These are phyloP conservation scores for Globisporangium heterothallicum DNA, from an alignment of 352 stramenopile genomes.

Conservation along the genomic window DNA sequence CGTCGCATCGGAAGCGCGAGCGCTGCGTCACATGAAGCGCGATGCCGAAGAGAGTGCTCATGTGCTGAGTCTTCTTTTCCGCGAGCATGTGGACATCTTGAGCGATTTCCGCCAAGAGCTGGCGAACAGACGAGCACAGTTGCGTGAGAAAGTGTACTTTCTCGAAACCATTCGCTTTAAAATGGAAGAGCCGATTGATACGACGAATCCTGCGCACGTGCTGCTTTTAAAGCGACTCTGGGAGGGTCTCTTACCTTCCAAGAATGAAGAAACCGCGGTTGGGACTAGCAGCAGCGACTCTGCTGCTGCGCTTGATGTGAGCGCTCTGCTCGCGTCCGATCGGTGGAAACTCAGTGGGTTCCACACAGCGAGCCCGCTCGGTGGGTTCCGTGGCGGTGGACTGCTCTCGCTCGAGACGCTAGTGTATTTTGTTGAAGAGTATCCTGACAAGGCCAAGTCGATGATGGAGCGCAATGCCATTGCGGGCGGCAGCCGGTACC, in stretches of 20 bases:
- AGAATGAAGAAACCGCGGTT: constrained; percentile 19
- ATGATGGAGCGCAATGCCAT: constrained; percentile 78
- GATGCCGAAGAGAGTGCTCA: constrained; percentile 65
- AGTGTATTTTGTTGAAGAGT: constrained; percentile 73
- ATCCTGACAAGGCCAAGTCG: constrained; percentile 60
- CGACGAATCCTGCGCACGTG: constrained; percentile 42
- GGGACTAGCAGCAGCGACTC: constrained; percentile 16
- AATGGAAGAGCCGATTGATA: constrained; percentile 63
- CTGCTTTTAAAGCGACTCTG: constrained; percentile 65
- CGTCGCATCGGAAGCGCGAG: constrained; percentile 28
- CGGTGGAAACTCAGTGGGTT: constrained; percentile 73
- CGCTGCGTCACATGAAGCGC: constrained; percentile 46
- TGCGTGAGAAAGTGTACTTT: constrained; percentile 59
- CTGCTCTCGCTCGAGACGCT: constrained; percentile 70
- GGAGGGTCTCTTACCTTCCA: constrained; percentile 38
- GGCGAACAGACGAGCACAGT: constrained; percentile 24
- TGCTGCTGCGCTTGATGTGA: constrained; percentile 30
- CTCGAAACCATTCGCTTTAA: constrained; percentile 70
- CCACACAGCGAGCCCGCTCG: constrained; percentile 73
- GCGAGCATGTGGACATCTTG: constrained; percentile 48
- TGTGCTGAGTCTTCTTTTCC: constrained; percentile 58
- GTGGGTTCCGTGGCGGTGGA: constrained; percentile 70
- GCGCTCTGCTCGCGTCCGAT: constrained; percentile 45
- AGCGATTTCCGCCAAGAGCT: constrained; percentile 62
- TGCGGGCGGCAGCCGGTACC: constrained; percentile 70